Percentiles rank a stretch among this genome's conserved stretches.
Conservation (phyloP, 2,329 filamentous ascomycete species). For the Xylariaceae sp. region DNA sequence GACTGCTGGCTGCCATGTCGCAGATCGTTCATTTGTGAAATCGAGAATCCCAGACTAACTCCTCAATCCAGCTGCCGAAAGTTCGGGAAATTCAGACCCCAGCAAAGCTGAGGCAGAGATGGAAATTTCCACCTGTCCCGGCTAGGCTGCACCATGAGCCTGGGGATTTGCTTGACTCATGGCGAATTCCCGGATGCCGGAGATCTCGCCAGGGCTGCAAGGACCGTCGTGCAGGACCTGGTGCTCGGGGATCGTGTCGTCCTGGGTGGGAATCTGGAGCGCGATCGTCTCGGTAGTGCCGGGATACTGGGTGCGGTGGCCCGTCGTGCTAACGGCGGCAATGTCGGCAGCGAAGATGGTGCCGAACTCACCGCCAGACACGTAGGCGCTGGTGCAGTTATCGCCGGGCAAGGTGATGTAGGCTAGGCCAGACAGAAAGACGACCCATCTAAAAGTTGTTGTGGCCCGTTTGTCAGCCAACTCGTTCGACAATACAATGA, state of each 20-base stretch:
- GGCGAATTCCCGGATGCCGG: slow-evolving; percentile 13
- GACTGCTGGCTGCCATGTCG: no score
- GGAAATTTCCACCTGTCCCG: no score
- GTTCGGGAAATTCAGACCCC: no score
- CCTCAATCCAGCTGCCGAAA: no score
- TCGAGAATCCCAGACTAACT: no score
- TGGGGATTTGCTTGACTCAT: no score
- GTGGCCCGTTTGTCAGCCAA: no score
- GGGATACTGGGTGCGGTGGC: slow-evolving; percentile 38
- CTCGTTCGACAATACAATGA: no score
- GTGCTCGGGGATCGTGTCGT: slow-evolving; percentile 34
- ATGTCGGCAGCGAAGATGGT: slow-evolving; percentile 40
- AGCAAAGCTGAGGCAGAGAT: no score
- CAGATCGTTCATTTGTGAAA: no score
- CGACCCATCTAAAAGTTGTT: no score
- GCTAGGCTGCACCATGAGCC: no score
- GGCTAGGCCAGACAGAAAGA: slow-evolving; percentile 36
- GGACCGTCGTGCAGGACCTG: slow-evolving; percentile 36
- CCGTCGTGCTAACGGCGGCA: slow-evolving; percentile 32
- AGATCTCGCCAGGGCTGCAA: slow-evolving; percentile 28
- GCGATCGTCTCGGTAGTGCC: slow-evolving; percentile 33
- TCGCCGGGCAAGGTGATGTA: slow-evolving; percentile 37
- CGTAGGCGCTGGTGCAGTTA: slow-evolving; percentile 28
- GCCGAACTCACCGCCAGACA: slow-evolving; percentile 35
- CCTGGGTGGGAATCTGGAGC: slow-evolving; percentile 33